phyloP scores from a whole-genome alignment of 306 rosid species.

The Biancaea sappan region DNA sequence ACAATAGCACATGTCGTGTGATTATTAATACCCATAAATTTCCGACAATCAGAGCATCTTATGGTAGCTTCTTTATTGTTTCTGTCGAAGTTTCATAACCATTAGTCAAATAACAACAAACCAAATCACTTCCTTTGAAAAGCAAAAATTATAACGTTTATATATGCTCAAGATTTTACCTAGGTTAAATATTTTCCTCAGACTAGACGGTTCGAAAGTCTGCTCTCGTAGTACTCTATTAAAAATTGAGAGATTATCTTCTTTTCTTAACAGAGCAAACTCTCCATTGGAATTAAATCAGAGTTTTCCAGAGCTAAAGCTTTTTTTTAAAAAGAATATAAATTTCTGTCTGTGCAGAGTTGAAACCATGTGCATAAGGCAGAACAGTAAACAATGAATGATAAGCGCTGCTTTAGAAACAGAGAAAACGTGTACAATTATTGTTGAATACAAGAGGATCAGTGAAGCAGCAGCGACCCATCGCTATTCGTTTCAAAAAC shows the following conservation, averaged over 20 bases:
- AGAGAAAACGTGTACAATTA: not conserved
- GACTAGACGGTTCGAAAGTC: no score
- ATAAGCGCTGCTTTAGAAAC: not conserved
- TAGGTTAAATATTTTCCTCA: no score
- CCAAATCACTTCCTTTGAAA: constrained; percentile 29
- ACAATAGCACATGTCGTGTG: constrained; percentile 43
- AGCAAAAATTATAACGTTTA: no score
- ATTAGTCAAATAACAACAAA: constrained; percentile 18
- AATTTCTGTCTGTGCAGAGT: not conserved
- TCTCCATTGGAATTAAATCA: no score
- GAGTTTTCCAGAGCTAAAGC: no score
- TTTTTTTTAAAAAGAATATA: no score
- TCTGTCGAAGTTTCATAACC: not conserved
- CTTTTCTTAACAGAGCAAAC: no score
- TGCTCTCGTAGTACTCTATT: no score
- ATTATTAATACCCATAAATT: not conserved
- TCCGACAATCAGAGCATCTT: constrained; percentile 6
- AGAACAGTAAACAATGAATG: not conserved
- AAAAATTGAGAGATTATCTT: no score
- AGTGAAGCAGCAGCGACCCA: not conserved
- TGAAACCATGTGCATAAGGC: constrained; percentile 26
- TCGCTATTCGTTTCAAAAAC: not conserved
- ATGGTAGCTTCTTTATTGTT: not conserved
- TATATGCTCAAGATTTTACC: no score
- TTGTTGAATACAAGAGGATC: not conserved